Evolutionary conservation across 352 stramenopile genomes (phyloP).

Genomic region (Phytophthora crassamura): DNA sequence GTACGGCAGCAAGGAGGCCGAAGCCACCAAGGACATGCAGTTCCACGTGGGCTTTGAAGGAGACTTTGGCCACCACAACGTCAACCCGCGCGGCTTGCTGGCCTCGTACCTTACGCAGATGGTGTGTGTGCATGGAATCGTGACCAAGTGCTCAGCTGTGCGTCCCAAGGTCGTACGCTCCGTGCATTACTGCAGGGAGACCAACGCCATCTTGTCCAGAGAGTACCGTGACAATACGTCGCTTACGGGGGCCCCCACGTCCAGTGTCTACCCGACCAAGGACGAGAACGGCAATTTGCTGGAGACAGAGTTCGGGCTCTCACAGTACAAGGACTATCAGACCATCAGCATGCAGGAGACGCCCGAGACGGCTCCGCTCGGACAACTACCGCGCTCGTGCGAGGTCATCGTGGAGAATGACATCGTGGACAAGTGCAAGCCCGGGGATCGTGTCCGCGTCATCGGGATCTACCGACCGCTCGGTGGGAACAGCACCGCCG

Average conservation of each 20-base stretch:
- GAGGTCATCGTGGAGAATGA: conserved; percentile 99
- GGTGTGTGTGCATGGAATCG: conserved; percentile 99
- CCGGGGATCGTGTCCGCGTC: conserved; percentile 96
- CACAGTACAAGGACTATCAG: conserved; percentile 99
- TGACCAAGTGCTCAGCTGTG: conserved; percentile 97
- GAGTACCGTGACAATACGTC: conserved; percentile 98
- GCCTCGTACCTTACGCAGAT: conserved; percentile 93
- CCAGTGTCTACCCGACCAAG: conserved; percentile 94
- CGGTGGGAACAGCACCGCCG: conserved; percentile 72
- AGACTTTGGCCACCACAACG: conserved; percentile 92
- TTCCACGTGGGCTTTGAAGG: conserved; percentile 94
- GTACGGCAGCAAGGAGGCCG: conserved; percentile 79
- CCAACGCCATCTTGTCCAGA: conserved; percentile 91
- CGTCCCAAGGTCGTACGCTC: conserved; percentile 98
- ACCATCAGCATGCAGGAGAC: conserved; percentile 90
- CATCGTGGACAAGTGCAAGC: conserved; percentile 98
- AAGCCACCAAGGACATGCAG: conserved; percentile 73
- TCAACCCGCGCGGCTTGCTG: conserved; percentile 94
- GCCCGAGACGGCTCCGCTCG: conserved; percentile 95
- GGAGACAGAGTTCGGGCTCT: conserved; percentile 99
- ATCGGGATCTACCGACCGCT: conserved; percentile 96
- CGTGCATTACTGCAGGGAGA: conserved; percentile 98
- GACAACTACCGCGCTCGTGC: conserved; percentile 97
- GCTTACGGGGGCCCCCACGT: conserved; percentile 89
- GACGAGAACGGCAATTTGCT: conserved; percentile 97